Base-by-base conservation (phyloP, 2,329 filamentous ascomycete genomes). In the Akanthomyces muscarius region DNA sequence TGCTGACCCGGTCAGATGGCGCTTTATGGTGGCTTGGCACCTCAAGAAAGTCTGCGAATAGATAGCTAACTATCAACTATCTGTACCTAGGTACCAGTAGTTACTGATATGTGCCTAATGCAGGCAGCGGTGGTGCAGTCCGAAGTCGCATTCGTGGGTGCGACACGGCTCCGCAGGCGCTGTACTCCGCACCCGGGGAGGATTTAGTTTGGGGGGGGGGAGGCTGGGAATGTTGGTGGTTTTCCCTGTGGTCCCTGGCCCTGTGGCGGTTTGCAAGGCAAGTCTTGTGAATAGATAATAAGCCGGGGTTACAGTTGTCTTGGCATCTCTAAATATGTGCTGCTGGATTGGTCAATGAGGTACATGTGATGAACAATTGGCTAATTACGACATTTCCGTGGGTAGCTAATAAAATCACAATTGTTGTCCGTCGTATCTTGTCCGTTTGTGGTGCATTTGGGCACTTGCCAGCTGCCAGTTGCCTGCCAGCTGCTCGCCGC, bases 1-100 rank as follows among this genome's bases (percentile, higher is more conserved):
- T 30, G 45, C 33, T 59, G 56, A 51, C 16, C 36, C n/a, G 45
- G 56, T 59, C 45, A 51, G 33, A 50, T 51, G 45, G 56, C 44
- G 45, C 21, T 59, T 5, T 41, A 36, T 33, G 36, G 36, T 57
- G 36, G 33, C 45, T 51, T 59, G 45, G 45, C 45, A 51, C 14
- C 18, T 50, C 30, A 59, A 47, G 36, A 36, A 33, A 36, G 54
- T 57, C 53, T 10, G 5, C 38, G 14, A 11, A 41, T 16, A 45
- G 25, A 45, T 56, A 23, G 51, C 21, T 21, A 21, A 23, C 53
- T 14, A 30, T 36, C 7, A 36, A 36, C 33, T 36, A 30, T 30
- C 28, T 30, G 28, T 30, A 30, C 28, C 28, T 30, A 30, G 4
- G 4, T 30, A 6, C 4, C 28, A 6, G 28, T 30, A 6, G 28